Base-by-base conservation (phyloP, 139 green algal genomes). In the Coelastrella sp. region DNA sequence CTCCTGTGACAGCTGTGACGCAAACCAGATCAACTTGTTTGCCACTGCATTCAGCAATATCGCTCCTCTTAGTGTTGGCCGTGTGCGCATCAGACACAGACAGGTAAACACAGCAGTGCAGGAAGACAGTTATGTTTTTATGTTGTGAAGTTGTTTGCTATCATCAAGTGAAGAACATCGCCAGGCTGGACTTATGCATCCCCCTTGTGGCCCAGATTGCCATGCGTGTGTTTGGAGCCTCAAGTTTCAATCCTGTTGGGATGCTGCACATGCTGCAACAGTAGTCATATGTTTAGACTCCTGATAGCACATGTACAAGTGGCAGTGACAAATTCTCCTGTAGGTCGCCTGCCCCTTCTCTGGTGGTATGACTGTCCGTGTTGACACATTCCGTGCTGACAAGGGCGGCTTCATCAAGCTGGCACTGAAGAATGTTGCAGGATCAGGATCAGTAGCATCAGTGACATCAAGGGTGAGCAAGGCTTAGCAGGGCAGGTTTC, bases 21-120 rank as follows among this genome's bases (percentile, higher is more conserved):
- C 51, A 21, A 83, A 68, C 51, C 75, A 83, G 51, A 21, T 83
- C 32, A 83, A 83, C 51, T 51, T 83, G 23, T 34, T 53, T 15
- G 75, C 75, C 50, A 37, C 25, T 9, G 50, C 41, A 2, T 83
- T 83, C 45, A 40, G 32, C 37, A 30, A 83, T 50, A 25, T 83
- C 25, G 75, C 75, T 2, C 21, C 51, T 38, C 51, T 83, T 23
- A 9, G 34, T 15, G 7, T 71, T 3, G 75, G 75, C 34, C 25
- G 15, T 35, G 38, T 83, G 6, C 5, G 27, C 34, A 50, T 83
- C 35, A 17, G 40, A 51, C 71, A 83, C 57, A 40, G 75, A 23
- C 32, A 71, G 75, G 75, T 83, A 15, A 37, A 45, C 35, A n/a
- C 34, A 60, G 21, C 23, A 17, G 45, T 9, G 45, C 15, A 23